phyloP scores from a whole-genome alignment of 192 early-diverging fungal species.

The Lobulomyces angularis region DNA sequence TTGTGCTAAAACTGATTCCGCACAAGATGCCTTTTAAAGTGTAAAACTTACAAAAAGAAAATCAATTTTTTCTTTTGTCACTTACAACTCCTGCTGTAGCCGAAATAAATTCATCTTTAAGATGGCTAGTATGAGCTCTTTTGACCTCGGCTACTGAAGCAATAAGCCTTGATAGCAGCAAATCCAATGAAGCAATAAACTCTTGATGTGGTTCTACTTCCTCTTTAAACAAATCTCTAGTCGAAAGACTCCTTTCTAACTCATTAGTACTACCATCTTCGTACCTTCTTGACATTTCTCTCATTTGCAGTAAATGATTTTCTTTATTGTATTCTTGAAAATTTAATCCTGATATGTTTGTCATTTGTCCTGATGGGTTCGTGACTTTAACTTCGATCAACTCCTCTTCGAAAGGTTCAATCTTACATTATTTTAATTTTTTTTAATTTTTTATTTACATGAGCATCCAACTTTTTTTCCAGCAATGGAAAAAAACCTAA shows the following conservation, averaged over 20 bases:
- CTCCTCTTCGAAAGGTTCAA: slow-evolving; percentile 13
- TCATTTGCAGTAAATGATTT: slow-evolving; percentile 12
- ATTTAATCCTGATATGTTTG: not conserved
- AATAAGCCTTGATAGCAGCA: slow-evolving; percentile 22
- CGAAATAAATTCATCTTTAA: slow-evolving; percentile 23
- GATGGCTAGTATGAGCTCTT: slow-evolving; percentile 15
- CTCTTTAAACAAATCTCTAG: not conserved
- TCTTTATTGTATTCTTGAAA: slow-evolving; percentile 1
- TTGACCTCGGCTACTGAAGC: slow-evolving; percentile 29
- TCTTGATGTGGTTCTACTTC: slow-evolving; percentile 11
- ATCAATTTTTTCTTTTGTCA: too few species aligned
- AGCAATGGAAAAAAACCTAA: slow-evolving; percentile 20
- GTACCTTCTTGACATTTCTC: slow-evolving; percentile 26
- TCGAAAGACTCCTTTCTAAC: not conserved
- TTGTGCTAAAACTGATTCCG: slow-evolving; percentile 28
- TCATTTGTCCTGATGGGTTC: not conserved
- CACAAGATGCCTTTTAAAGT: too few species aligned
- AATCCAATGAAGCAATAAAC: slow-evolving; percentile 24
- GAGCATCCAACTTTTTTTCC: slow-evolving; percentile 23
- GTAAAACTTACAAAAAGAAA: too few species aligned
- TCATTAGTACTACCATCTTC: not conserved
- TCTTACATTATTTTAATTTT: slow-evolving; percentile 4
- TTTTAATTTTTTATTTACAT: slow-evolving; percentile 8
- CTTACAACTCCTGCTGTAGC: slow-evolving; percentile 18
- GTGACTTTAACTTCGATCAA: not conserved